Conservation (phyloP, 257 asterid genomes). For the Solanum stenotomum region DNA sequence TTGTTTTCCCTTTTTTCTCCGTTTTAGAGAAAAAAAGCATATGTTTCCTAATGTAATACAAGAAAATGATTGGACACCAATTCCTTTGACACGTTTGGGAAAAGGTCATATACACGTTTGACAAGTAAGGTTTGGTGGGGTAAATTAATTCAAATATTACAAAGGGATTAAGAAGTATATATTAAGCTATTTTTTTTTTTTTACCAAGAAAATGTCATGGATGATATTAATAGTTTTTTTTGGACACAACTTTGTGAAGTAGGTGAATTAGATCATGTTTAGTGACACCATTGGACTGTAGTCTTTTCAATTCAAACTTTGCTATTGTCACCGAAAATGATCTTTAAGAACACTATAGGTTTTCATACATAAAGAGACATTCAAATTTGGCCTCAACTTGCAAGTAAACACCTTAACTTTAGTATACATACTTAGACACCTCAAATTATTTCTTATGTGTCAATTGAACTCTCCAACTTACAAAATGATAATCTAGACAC, state of each 20-base stretch:
- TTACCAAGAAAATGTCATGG: background rate
- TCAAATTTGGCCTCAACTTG: background rate
- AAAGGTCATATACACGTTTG: background rate
- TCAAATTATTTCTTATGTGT: background rate
- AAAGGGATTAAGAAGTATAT: background rate
- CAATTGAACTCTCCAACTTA: background rate
- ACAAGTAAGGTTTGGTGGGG: background rate
- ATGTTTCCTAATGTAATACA: background rate
- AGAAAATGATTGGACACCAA: background rate
- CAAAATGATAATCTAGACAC: background rate
- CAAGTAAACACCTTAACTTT: too few relatives aligned
- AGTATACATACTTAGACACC: background rate
- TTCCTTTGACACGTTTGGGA: background rate
- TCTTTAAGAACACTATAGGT: background rate
- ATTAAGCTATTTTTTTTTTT: background rate
- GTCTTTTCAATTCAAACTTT: background rate
- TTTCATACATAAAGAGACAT: background rate
- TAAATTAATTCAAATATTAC: background rate
- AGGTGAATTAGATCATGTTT: background rate
- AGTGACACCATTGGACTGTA: background rate
- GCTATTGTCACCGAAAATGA: background rate
- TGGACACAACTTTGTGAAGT: background rate
- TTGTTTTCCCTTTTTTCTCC: background rate
- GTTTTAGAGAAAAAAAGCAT: background rate
- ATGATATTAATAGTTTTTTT: background rate